These are phyloP conservation scores for Rutidosis leptorrhynchoides DNA, from an alignment of 129 eudicot genomes.

Conservation along the genomic window DNA sequence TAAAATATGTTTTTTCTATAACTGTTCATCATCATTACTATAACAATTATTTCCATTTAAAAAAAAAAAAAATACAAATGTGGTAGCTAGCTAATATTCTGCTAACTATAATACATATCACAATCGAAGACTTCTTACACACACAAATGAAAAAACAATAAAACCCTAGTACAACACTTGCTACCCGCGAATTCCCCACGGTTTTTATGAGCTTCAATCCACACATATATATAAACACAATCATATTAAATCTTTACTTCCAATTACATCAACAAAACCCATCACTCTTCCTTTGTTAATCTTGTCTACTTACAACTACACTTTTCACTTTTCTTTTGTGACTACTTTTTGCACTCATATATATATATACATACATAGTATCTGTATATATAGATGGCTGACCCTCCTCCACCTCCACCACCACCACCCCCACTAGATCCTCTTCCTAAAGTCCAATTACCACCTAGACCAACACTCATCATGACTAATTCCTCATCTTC, in stretches of 20 bases:
- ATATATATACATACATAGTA: constrained; percentile 10
- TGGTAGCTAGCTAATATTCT: constrained; percentile 33
- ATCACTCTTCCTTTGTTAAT: not conserved
- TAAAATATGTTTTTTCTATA: not conserved
- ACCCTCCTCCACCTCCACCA: constrained; percentile 26
- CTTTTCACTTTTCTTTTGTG: not conserved
- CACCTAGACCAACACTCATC: constrained; percentile 23
- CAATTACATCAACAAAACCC: not conserved
- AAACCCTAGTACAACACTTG: constrained; percentile 33
- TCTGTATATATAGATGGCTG: constrained; percentile 23
- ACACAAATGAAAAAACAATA: not conserved
- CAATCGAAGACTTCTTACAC: constrained; percentile 18
- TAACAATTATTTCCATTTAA: not conserved
- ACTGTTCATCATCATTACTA: not conserved
- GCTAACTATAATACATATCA: constrained; percentile 24
- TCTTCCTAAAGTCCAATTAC: constrained; percentile 8
- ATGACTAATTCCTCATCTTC: constrained; percentile 20
- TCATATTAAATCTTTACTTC: constrained; percentile 17
- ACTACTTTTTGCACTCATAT: constrained; percentile 13
- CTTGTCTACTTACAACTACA: not conserved
- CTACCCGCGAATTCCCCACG: constrained; percentile 71
- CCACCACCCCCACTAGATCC: constrained; percentile 18
- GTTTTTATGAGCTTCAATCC: constrained; percentile 24
- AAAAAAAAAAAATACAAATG: constrained; percentile 4
- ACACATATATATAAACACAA: constrained; percentile 13